A percentile compares a stretch with the other conserved stretches of the same genome.
Evolutionary conservation across 169 alveolate species (phyloP).

Genomic region (Eimeria falciformis): DNA sequence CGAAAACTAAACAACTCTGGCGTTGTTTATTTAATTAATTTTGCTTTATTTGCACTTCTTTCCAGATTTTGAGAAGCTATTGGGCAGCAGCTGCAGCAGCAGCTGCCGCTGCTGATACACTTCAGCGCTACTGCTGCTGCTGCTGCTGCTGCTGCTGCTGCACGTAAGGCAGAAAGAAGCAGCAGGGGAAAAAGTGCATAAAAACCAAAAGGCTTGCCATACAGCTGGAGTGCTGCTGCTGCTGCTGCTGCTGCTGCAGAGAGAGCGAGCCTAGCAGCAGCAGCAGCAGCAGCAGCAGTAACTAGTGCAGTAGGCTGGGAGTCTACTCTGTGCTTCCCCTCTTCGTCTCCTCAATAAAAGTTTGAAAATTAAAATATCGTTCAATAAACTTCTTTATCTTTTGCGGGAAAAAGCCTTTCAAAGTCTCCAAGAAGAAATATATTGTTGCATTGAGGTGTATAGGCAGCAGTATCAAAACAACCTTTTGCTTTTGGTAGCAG

Average conservation of each 20-base stretch:
- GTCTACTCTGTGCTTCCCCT: background rate
- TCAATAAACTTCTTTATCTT: background rate
- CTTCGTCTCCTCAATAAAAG: background rate
- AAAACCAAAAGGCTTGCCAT: background rate
- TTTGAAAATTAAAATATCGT: background rate
- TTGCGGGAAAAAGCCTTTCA: background rate
- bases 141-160: slow-evolving; percentile 21
- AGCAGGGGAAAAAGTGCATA: background rate
- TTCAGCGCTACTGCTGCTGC: background rate
- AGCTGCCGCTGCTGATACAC: background rate
- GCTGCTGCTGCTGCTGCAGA: background rate
- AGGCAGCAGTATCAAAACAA: too few species aligned
- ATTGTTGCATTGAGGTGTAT: too few species aligned
- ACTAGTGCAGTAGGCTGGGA: background rate
- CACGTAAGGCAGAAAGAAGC: background rate
- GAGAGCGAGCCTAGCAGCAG: background rate
- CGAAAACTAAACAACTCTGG: background rate
- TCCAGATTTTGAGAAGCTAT: background rate
- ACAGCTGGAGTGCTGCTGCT: background rate
- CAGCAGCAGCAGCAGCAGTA: background rate
- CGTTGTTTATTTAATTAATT: background rate
- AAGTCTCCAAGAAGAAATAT: background rate
- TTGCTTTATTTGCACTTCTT: background rate
- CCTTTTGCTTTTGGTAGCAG: too few species aligned
- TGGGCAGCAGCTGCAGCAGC: background rate